Evolutionary conservation across 129 eudicot species (phyloP).

Genomic region (Glebionis coronaria): DNA sequence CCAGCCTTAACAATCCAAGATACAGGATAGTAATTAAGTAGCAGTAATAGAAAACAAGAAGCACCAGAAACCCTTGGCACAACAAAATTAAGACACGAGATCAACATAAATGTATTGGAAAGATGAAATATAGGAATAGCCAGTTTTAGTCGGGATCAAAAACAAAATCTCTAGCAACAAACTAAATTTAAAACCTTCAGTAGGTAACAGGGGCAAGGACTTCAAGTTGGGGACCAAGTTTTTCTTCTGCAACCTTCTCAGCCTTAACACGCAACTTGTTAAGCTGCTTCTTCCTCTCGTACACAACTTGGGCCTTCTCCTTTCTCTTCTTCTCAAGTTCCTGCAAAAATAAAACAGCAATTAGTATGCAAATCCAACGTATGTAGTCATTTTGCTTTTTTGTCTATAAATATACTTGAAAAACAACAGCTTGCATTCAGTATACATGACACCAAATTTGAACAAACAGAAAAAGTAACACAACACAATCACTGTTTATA

Average conservation of each 20-base stretch:
- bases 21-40: neutral
- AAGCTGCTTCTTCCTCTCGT: conserved; percentile 32
- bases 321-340: conserved; percentile 90
- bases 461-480: neutral
- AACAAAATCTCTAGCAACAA: conserved; percentile 22
- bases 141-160: conserved; percentile 7
- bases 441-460: neutral
- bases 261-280: conserved; percentile 62
- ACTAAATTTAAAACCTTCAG: conserved; percentile 30
- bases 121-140: conserved; percentile 25
- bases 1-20: too few relatives aligned
- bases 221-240: conserved; percentile 73
- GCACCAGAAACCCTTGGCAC: neutral
- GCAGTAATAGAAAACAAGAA: neutral
- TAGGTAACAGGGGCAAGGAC: conserved; percentile 70
- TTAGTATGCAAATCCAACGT: neutral
- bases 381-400: neutral
- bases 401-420: too few relatives aligned
- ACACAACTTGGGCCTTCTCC: conserved; percentile 56
- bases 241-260: conserved; percentile 70
- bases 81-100: conserved; percentile 10
- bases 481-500: too few relatives aligned
- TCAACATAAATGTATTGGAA: conserved; percentile 32
- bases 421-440: too few relatives aligned
- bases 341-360: conserved; percentile 26